Base-by-base conservation (phyloP, 108 stramenopile species). In the Stephanodiscus minutulus region DNA sequence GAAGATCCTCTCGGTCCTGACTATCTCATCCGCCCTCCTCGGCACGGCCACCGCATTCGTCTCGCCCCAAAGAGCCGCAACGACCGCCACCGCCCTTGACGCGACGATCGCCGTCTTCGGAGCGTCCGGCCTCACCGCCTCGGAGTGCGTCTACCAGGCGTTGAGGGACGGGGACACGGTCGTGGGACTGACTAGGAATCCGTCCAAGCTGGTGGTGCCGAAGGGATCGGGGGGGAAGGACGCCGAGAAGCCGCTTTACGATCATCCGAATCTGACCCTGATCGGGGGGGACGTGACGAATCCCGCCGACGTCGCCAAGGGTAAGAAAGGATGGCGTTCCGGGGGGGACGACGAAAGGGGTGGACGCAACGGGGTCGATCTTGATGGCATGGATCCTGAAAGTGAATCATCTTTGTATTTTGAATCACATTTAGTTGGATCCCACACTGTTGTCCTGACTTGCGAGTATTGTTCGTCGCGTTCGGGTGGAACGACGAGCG, bases 281-380 rank as follows among this genome's bases (percentile, higher is more conserved):
- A 89, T 96, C 75, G 88, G 64, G n/a, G 95, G 95, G 7, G 88
- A 89, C 66, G 95, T 96, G 13, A 96, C 91, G 12, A 91, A 91
- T 39, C 73, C 85, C 24, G 78, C 79, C 17, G 95, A 96, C 67
- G 95, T 96, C 7, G 95, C 86, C 57, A 93, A 93, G 74, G 64
- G 64, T 64, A 50, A 64, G 58, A 41, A 44, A 15, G 13, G 15
- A 17, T 13, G 43, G 43, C 43, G 43, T n/a, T n/a, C n/a, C n/a
- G n/a, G n/a, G n/a, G n/a, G n/a, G n/a, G n/a, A n/a, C n/a, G n/a
- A n/a, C n/a, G n/a, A n/a, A n/a, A n/a, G n/a, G n/a, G n/a, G n/a
- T n/a, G n/a, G n/a, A n/a, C n/a, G n/a, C n/a, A n/a, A n/a, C n/a
- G n/a, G n/a, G n/a, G n/a, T n/a, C n/a, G n/a, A n/a, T n/a, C n/a